Percentiles rank a stretch among this genome's conserved stretches.
phyloP scores from a whole-genome alignment of 169 alveolate species.

The Plasmodium blacklocki region DNA sequence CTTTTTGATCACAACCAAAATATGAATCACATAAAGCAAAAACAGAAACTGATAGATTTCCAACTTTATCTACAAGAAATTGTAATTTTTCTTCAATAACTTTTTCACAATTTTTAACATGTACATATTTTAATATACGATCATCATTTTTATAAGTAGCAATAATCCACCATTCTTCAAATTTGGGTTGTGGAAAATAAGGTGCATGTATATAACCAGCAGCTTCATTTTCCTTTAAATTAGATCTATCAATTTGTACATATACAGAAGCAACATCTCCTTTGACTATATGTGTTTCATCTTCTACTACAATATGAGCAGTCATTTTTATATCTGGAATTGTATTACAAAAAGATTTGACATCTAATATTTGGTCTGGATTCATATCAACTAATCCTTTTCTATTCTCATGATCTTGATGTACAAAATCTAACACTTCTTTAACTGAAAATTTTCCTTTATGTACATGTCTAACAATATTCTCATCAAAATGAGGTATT shows the following conservation, averaged over 20 bases:
- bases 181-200: conserved; percentile 88
- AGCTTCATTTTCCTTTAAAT: conserved; percentile 87
- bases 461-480: conserved; percentile 77
- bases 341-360: conserved; percentile 87
- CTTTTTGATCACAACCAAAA: conserved; percentile 86
- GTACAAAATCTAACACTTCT: conserved; percentile 87
- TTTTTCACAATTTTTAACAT: conserved; percentile 82
- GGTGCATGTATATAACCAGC: conserved; percentile 94
- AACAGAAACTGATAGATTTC: conserved; percentile 80
- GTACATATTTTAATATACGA: conserved; percentile 83
- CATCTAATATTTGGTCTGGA: conserved; percentile 84
- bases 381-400: conserved; percentile 88
- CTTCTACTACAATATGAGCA: conserved; percentile 89
- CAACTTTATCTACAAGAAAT: conserved; percentile 85
- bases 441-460: conserved; percentile 89
- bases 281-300: conserved; percentile 89
- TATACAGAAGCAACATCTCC: conserved; percentile 91
- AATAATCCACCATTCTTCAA: conserved; percentile 92
- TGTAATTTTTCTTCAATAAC: conserved; percentile 82
- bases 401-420: conserved; percentile 83
- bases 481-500: conserved; percentile 92
- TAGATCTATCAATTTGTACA: conserved; percentile 85
- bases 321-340: conserved; percentile 85
- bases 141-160: conserved; percentile 81
- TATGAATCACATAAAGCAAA: conserved; percentile 85